These are phyloP conservation scores for Diaporthe sp. DNA, from an alignment of 2,329 filamentous ascomycete species.

Conservation along the genomic window DNA sequence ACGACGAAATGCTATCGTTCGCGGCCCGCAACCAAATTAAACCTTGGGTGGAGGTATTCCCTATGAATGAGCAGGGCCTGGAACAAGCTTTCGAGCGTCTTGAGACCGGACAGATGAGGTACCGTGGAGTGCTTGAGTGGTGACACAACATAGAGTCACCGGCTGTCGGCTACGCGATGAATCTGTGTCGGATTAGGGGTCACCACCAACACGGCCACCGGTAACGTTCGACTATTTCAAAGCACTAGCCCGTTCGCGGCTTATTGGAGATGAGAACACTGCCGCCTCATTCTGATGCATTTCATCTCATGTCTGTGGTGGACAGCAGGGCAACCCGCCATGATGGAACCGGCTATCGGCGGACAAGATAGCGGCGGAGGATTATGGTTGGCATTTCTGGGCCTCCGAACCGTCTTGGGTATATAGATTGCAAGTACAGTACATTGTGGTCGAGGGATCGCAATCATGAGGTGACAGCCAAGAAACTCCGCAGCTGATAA, in stretches of 20 bases:
- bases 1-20: conserved; percentile 38
- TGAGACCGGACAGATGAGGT: conserved; percentile 39
- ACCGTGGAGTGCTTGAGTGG: conserved; percentile 39
- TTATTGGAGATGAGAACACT: not conserved
- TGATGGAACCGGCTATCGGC: conserved; percentile 18
- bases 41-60: conserved; percentile 40
- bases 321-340: not conserved
- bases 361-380: conserved; percentile 21
- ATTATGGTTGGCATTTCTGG: conserved; percentile 18
- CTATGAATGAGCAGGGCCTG: conserved; percentile 39
- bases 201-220: not conserved
- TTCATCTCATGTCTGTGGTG: not conserved
- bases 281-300: not conserved
- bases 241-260: not conserved
- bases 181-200: not conserved
- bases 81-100: conserved; percentile 37
- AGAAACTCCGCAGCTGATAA: conserved; percentile 30
- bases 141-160: not conserved
- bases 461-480: conserved; percentile 26
- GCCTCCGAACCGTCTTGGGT: conserved; percentile 7
- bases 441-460: not conserved
- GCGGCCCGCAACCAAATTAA: conserved; percentile 38
- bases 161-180: not conserved
- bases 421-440: not conserved
- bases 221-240: not conserved